Evolutionary conservation across 2,329 filamentous ascomycete genomes (phyloP).

Genomic region (Aspergillus latus): DNA sequence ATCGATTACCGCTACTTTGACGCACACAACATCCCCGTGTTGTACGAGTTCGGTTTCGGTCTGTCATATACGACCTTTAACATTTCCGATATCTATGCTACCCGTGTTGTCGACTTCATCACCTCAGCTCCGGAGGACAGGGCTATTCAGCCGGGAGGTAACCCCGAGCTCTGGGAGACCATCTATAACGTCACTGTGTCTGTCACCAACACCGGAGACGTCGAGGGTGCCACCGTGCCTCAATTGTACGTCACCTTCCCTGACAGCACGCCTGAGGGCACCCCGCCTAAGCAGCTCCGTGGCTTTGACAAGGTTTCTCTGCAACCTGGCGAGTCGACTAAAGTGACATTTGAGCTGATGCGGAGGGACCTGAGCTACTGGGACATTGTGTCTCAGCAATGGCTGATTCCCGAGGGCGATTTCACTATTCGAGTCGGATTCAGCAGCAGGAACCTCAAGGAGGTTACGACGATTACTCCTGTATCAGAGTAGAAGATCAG

Average conservation of each 20-base stretch:
- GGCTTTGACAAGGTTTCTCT: constrained; percentile 61
- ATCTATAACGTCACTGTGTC: constrained; percentile 51
- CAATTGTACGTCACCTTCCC: constrained; percentile 49
- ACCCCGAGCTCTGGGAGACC: constrained; percentile 24
- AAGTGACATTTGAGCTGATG: constrained; percentile 54
- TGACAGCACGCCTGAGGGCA: constrained; percentile 29
- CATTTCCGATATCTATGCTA: constrained; percentile 71
- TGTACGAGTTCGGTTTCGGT: constrained; percentile 52
- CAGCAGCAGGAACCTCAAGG: constrained; percentile 18
- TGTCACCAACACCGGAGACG: constrained; percentile 69
- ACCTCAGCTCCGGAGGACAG: constrained; percentile 48
- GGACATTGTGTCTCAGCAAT: constrained; percentile 60
- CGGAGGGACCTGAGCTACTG: constrained; percentile 65
- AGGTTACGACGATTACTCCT: constrained; percentile 1
- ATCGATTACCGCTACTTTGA: constrained; percentile 28
- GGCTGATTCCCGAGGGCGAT: constrained; percentile 41
- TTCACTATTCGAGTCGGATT: constrained; percentile 20
- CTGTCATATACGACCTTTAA: constrained; percentile 69
- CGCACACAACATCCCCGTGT: constrained; percentile 19
- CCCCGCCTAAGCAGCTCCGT: constrained; percentile 55
- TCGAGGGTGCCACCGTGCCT: constrained; percentile 69
- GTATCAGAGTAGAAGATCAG: background rate
- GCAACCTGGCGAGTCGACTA: constrained; percentile 36
- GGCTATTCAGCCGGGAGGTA: constrained; percentile 48
- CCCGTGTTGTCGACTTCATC: constrained; percentile 51